phyloP scores from a whole-genome alignment of 2,329 filamentous ascomycete species.

The Fusarium sp. region DNA sequence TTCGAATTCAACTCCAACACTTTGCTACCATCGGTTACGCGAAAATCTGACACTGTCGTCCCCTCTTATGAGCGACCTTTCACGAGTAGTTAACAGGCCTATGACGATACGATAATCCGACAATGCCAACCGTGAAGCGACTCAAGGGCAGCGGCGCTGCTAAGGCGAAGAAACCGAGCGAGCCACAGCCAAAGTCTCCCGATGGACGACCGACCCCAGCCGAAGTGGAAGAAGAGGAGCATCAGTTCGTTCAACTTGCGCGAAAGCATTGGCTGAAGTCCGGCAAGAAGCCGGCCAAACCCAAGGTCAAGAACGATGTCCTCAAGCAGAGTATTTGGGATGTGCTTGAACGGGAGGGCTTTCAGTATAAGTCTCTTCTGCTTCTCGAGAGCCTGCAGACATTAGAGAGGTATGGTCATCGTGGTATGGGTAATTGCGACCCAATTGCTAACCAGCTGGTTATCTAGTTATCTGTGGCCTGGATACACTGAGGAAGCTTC shows the following conservation, averaged over 20 bases:
- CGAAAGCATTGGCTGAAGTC: constrained; percentile 85
- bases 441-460: constrained; percentile 43
- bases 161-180: constrained; percentile 52
- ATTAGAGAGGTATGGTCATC: constrained; percentile 75
- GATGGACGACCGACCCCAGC: constrained; percentile 68
- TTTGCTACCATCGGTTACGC: constrained; percentile 25
- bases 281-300: constrained; percentile 70
- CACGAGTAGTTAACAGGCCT: constrained; percentile 19
- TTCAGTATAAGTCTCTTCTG: constrained; percentile 81
- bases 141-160: constrained; percentile 66
- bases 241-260: constrained; percentile 80
- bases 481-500: constrained; percentile 89
- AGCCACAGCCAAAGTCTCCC: constrained; percentile 56
- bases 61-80: constrained; percentile 16
- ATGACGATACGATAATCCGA: constrained; percentile 45
- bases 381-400: constrained; percentile 91
- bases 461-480: constrained; percentile 87
- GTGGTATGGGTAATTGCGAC: constrained; percentile 16
- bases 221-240: constrained; percentile 78
- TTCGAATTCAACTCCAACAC: constrained; percentile 26
- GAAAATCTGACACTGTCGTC: constrained; percentile 22
- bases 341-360: constrained; percentile 83
- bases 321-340: constrained; percentile 93
- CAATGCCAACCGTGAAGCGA: constrained; percentile 72
- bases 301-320: constrained; percentile 84